Conservation (phyloP, 2,329 filamentous ascomycete species). For the Stachybotrys chlorohalonatus region DNA sequence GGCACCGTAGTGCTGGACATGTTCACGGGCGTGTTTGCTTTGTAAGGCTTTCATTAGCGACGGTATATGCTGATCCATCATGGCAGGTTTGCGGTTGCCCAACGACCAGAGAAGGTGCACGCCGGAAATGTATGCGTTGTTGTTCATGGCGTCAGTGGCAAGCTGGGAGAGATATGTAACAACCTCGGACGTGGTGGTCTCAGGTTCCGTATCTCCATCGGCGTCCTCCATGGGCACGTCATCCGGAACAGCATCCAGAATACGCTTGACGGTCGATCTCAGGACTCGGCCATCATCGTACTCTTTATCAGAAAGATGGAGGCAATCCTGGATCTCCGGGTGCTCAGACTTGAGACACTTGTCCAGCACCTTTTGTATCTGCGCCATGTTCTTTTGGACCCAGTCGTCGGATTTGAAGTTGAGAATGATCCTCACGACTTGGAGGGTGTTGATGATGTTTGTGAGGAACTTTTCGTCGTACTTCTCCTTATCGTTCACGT, state of each 20-base stretch:
- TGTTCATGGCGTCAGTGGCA: slow-evolving; percentile 78
- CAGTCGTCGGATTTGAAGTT: slow-evolving; percentile 85
- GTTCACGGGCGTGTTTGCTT: slow-evolving; percentile 83
- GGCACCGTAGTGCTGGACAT: slow-evolving; percentile 67
- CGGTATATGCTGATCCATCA: slow-evolving; percentile 82
- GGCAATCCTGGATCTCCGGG: slow-evolving; percentile 84
- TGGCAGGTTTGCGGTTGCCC: slow-evolving; percentile 71
- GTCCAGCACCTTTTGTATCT: slow-evolving; percentile 80
- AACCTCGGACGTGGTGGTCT: slow-evolving; percentile 78
- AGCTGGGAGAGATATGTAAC: slow-evolving; percentile 76
- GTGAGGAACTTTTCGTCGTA: slow-evolving; percentile 78
- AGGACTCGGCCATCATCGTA: slow-evolving; percentile 62
- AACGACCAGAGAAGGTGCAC: slow-evolving; percentile 93
- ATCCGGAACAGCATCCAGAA: slow-evolving; percentile 83
- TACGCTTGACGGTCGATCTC: slow-evolving; percentile 66
- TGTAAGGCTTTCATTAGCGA: slow-evolving; percentile 91
- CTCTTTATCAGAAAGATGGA: slow-evolving; percentile 65
- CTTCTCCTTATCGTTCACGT: slow-evolving; percentile 58
- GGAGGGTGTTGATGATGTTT: slow-evolving; percentile 85
- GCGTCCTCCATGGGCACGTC: slow-evolving; percentile 62
- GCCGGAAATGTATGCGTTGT: slow-evolving; percentile 72
- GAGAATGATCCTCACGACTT: slow-evolving; percentile 82
- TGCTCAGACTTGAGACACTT: slow-evolving; percentile 84
- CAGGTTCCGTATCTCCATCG: slow-evolving; percentile 76
- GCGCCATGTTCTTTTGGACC: slow-evolving; percentile 69